These are phyloP conservation scores for Fusarium cicatricum DNA, from an alignment of 2,329 filamentous ascomycete genomes.

Conservation along the genomic window DNA sequence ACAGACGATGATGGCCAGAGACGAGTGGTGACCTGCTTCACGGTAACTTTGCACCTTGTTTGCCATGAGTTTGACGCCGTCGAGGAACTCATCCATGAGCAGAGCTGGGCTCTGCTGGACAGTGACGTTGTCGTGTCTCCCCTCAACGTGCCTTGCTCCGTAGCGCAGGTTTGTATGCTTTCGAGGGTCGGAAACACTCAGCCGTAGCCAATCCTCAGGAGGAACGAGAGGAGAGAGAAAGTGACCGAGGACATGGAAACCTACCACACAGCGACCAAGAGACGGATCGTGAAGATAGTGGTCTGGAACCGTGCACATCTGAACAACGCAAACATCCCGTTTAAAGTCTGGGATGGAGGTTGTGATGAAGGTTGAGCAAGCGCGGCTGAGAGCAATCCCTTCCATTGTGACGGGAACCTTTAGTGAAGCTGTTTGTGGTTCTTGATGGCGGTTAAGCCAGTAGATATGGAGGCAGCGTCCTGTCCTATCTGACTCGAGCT, in stretches of 20 bases:
- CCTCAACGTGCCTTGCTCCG: background rate
- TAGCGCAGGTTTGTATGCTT: background rate
- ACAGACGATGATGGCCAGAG: slow-evolving; percentile 7
- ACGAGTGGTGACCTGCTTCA: background rate
- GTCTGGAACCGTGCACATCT: background rate
- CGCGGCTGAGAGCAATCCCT: background rate
- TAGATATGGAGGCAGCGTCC: too few relatives aligned
- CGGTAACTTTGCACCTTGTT: background rate
- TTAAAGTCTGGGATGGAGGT: background rate
- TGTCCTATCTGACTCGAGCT: background rate
- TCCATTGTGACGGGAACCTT: background rate
- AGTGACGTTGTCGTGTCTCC: background rate
- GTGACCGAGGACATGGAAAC: background rate
- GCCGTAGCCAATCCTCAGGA: background rate
- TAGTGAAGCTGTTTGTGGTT: background rate
- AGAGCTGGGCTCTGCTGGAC: background rate
- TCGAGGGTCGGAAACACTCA: slow-evolving; percentile 4
- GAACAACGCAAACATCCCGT: background rate
- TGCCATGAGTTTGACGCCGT: background rate
- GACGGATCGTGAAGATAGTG: background rate
- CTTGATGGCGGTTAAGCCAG: background rate
- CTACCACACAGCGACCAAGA: background rate
- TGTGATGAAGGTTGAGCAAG: slow-evolving; percentile 3
- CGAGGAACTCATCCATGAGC: background rate
- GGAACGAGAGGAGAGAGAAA: background rate